Base-by-base conservation (phyloP, 1,284 basidiomycete genomes). In the Leccinum fuscescens region DNA sequence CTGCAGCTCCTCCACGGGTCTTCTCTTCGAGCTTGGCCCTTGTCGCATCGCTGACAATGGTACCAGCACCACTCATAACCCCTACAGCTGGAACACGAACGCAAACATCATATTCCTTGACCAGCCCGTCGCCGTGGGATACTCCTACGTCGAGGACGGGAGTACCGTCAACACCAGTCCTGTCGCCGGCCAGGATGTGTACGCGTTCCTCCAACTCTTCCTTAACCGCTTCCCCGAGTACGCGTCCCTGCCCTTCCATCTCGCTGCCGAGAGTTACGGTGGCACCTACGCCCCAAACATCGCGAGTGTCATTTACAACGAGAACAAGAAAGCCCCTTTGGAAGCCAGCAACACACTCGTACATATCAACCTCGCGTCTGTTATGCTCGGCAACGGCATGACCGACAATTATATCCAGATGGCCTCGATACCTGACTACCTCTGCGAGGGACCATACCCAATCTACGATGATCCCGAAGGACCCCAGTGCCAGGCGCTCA, bases 181-280 rank as follows among this genome's bases (percentile, higher is more conserved):
- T 14, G 84, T 84, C 48, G 89, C 89, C 3, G 93, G 89, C 20
- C 80, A 86, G 71, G 94, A 97, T 66, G 92, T 96, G 22, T 93
- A 93, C 68, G 92, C 91, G 1, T 96, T 97, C 84, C 80, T 96
- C 55, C 81, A 94, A 69, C 83, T 97, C 49, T 97, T 97, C 84
- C 79, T 95, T 62, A 77, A 81, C 63, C 79, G 88, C 58, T 88
- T 83, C 79, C 82, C 84, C 2, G 69, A 92, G 68, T 93, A 93
- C 72, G 80, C 88, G 4, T 78, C 78, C 52, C 77, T 79, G 11
- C 82, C 85, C 1, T 89, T 92, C 78, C 89, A 91, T 68, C 72
- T 91, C 58, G 87, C 87, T 22, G 89, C 86, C 0, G 89, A 91
- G 73, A 88, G 86, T 65, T 90, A 90, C 65, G 89, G 92, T 48